These are phyloP conservation scores for Taphrina populina DNA, from an alignment of 1,139 yeast species.

Conservation along the genomic window DNA sequence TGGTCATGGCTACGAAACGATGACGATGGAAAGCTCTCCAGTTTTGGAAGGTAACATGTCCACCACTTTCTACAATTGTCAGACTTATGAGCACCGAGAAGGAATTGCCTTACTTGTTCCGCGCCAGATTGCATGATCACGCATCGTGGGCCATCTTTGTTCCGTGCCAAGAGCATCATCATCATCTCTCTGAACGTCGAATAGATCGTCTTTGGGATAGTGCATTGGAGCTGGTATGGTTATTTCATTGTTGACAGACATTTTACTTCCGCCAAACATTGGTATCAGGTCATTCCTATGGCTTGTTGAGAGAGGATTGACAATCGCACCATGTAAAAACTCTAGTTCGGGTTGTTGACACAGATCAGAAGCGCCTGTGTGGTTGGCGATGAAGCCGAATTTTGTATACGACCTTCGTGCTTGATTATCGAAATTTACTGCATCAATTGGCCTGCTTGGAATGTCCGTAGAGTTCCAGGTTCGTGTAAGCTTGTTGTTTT, in stretches of 20 bases:
- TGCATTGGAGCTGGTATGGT: slow-evolving; percentile 38
- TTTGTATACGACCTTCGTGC: background rate
- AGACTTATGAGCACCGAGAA: background rate
- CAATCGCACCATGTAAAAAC: slow-evolving; percentile 38
- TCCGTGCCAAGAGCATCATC: slow-evolving; percentile 34
- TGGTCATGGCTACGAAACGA: slow-evolving; percentile 7
- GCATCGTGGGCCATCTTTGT: slow-evolving; percentile 37
- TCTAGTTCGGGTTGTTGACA: slow-evolving; percentile 37
- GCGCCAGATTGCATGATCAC: slow-evolving; percentile 38
- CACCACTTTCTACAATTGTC: background rate
- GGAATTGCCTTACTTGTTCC: slow-evolving; percentile 25
- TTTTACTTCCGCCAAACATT: slow-evolving; percentile 39
- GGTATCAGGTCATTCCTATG: slow-evolving; percentile 37
- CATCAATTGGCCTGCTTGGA: background rate
- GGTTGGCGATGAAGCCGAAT: slow-evolving; percentile 36
- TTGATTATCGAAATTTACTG: background rate
- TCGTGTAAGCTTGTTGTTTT: background rate
- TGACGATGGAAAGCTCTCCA: slow-evolving; percentile 14
- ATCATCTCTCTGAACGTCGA: slow-evolving; percentile 1
- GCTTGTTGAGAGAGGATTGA: slow-evolving; percentile 37
- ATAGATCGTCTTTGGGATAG: background rate
- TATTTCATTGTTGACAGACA: slow-evolving; percentile 39
- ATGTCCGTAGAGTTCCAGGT: background rate
- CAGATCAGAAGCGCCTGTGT: slow-evolving; percentile 37
- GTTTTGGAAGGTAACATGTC: background rate